phyloP scores from a whole-genome alignment of 2,329 filamentous ascomycete genomes.

The Botrytis elliptica region DNA sequence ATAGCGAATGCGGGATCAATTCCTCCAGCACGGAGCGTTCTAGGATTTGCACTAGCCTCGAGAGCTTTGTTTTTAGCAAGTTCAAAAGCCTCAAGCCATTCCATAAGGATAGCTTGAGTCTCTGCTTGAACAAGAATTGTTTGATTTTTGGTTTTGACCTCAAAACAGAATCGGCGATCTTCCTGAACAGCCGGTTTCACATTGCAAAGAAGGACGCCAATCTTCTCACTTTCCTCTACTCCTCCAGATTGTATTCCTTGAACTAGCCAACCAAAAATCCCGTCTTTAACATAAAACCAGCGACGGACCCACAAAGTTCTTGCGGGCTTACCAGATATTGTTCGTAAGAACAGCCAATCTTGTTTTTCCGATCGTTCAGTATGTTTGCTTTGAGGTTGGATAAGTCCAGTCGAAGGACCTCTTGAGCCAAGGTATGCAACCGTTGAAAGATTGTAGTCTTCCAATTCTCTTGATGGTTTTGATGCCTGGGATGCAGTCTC shows the following conservation, averaged over 20 bases:
- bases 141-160: slow-evolving; percentile 96
- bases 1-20: slow-evolving; percentile 85
- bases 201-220: slow-evolving; percentile 90
- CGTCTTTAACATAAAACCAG: slow-evolving; percentile 95
- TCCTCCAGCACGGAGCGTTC: slow-evolving; percentile 45
- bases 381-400: slow-evolving; percentile 52
- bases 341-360: slow-evolving; percentile 87
- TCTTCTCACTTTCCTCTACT: slow-evolving; percentile 93
- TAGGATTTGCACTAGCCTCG: slow-evolving; percentile 61
- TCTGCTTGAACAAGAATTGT: slow-evolving; percentile 89
- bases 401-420: slow-evolving; percentile 57
- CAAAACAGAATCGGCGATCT: slow-evolving; percentile 94
- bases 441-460: slow-evolving; percentile 87
- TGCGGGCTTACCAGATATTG: slow-evolving; percentile 81
- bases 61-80: slow-evolving; percentile 90
- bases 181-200: slow-evolving; percentile 88
- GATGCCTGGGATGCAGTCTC: slow-evolving; percentile 68
- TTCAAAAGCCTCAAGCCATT: slow-evolving; percentile 93
- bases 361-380: slow-evolving; percentile 69
- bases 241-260: slow-evolving; percentile 76
- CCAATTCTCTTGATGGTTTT: slow-evolving; percentile 85
- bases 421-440: slow-evolving; percentile 78
- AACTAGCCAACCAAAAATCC: slow-evolving; percentile 92
- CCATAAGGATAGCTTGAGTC: slow-evolving; percentile 85
- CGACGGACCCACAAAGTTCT: slow-evolving; percentile 85